Percentiles rank a stretch among this genome's conserved stretches.
These are phyloP conservation scores for Lichenothelia convexa DNA, from an alignment of 495 filamentous ascomycete genomes.

Conservation along the genomic window DNA sequence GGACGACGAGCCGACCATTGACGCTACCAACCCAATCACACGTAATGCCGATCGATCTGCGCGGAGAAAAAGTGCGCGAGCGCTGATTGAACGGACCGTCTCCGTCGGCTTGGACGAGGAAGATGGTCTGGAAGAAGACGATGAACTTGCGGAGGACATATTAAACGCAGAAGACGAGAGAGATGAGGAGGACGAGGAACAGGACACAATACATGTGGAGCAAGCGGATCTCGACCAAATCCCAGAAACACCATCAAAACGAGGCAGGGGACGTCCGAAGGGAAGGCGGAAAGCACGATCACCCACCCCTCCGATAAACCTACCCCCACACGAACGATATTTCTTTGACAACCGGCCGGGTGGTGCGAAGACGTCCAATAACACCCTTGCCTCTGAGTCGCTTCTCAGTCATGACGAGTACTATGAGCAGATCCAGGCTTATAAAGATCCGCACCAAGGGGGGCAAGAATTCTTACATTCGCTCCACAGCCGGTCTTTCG, in stretches of 20 bases:
- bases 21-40: background rate
- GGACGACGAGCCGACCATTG: background rate
- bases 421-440: slow-evolving; percentile 48
- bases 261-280: slow-evolving; percentile 39
- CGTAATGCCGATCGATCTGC: background rate
- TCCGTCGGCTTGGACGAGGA: slow-evolving; percentile 39
- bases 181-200: slow-evolving; percentile 30
- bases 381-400: slow-evolving; percentile 55
- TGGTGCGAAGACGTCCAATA: slow-evolving; percentile 65
- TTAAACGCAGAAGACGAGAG: slow-evolving; percentile 34
- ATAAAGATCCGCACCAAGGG: slow-evolving; percentile 50
- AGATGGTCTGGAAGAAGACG: slow-evolving; percentile 57
- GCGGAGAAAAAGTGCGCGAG: slow-evolving; percentile 27
- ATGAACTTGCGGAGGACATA: slow-evolving; percentile 55
- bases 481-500: slow-evolving; percentile 63
- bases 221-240: slow-evolving; percentile 22
- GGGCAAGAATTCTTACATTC: slow-evolving; percentile 53
- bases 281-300: slow-evolving; percentile 46
- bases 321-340: slow-evolving; percentile 78
- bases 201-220: slow-evolving; percentile 16
- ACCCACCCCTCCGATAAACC: slow-evolving; percentile 58
- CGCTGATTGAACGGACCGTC: slow-evolving; percentile 46
- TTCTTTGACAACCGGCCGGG: slow-evolving; percentile 83
- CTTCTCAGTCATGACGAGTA: slow-evolving; percentile 84
- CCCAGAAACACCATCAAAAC: slow-evolving; percentile 34